Percentiles rank a stretch among this genome's conserved stretches.
Evolutionary conservation across 305 asterid genomes (phyloP).

Genomic region (Euphrasia arctica): DNA sequence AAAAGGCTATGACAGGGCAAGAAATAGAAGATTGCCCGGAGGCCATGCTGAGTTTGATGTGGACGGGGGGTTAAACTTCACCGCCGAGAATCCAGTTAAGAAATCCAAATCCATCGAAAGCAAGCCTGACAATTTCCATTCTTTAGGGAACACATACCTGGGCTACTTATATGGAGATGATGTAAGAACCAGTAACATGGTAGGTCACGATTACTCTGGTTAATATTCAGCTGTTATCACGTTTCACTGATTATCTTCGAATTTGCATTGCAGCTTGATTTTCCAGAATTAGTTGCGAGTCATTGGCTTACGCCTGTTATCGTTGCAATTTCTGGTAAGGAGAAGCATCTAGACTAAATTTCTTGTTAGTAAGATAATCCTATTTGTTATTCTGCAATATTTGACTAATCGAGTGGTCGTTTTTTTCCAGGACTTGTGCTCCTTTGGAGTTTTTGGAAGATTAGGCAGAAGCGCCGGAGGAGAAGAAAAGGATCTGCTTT

Average conservation of each 20-base stretch:
- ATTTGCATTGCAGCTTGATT: slow-evolving; percentile 60
- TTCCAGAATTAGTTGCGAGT: slow-evolving; percentile 75
- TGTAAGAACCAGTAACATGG: slow-evolving; percentile 41
- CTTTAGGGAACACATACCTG: slow-evolving; percentile 57
- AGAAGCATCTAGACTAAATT: slow-evolving; percentile 1
- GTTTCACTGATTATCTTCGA: slow-evolving; percentile 1
- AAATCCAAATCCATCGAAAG: slow-evolving; percentile 33
- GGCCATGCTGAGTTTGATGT: slow-evolving; percentile 42
- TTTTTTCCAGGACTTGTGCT: slow-evolving; percentile 53
- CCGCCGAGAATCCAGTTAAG: slow-evolving; percentile 35
- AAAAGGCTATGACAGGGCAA: slow-evolving; percentile 77
- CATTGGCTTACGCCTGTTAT: slow-evolving; percentile 85
- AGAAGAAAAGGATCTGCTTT: slow-evolving; percentile 71
- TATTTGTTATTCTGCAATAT: background rate
- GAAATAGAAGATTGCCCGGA: slow-evolving; percentile 76
- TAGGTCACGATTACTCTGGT: slow-evolving; percentile 8
- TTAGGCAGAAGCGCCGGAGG: slow-evolving; percentile 77
- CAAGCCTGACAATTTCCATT: slow-evolving; percentile 40
- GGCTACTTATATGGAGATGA: slow-evolving; percentile 75
- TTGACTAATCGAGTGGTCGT: background rate
- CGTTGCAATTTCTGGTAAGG: slow-evolving; percentile 69
- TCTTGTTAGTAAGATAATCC: background rate
- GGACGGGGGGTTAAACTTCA: slow-evolving; percentile 48
- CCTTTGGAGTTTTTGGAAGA: slow-evolving; percentile 69
- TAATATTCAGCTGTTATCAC: background rate